Base-by-base conservation (phyloP, 1,284 basidiomycete genomes). In the Grifola frondosa region DNA sequence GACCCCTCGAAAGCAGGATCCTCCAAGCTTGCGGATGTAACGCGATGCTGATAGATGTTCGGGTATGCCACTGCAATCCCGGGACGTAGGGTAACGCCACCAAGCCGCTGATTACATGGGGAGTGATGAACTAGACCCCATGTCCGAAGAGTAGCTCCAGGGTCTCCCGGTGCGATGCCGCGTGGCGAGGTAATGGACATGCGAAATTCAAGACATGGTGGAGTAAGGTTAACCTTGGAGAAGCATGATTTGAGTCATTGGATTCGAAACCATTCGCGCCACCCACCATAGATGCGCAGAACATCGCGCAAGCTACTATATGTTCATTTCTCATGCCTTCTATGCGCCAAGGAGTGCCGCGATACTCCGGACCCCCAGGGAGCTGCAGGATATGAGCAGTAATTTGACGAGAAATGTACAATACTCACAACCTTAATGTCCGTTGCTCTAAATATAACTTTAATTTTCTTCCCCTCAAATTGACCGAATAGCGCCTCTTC, bases 301-400 rank as follows among this genome's bases (percentile, higher is more conserved):
- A 73, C 13, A 75, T 62, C 1, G 66, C 69, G 44, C 69, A 74
- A 1, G 74, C 75, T 2, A 72, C 71, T 23, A 80, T 74, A 12
- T 68, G 62, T 56, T 81, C 79, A 49, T 75, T 78, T 46, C 65
- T 58, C 75, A 77, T 80, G 16, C 77, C 78, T 56, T 76, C 74
- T 17, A 79, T 75, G 39, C 74, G 75, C 77, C 78, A 81, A 7
- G 58, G 54, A 4, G 69, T 66, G 3, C 71, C 73, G 3, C 43
- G 37, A 54, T 70, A 74, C 9, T 42, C 38, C 2, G 68, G 68
- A 24, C 63, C 63, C 20, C 67, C 65, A 7, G 72, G 70, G 21
- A 60, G 63, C 71, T 78, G 50, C 16, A 37, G 25, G 23, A 31
- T 41, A 21, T 40, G 19, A 30, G 13, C 25, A 4, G 25, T 16